Base-by-base conservation (phyloP, 352 stramenopile genomes). In the Salisapilia sapeloensis region DNA sequence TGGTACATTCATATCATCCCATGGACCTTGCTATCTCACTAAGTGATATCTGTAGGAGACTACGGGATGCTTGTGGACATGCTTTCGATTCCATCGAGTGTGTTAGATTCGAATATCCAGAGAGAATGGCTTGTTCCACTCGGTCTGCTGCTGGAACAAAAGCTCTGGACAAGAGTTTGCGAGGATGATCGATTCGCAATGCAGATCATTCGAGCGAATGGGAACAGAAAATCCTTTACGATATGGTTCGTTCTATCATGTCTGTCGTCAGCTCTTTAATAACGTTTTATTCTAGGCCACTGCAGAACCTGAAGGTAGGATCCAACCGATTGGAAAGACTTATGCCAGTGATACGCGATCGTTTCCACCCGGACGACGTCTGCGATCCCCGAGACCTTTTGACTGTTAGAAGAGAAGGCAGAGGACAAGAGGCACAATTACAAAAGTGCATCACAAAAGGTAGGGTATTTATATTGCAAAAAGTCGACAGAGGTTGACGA, bases 401-500 rank as follows among this genome's bases (percentile, higher is more conserved):
- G 5, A 20, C 18, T 6, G 23, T 36, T 17, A 17, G 23, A 15
- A 19, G 3, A 3, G 16, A 3, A 6, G n/a, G 14, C 5, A 13
- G 23, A 3, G 7, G 6, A 19, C n/a, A 25, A 3, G 5, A 13
- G 18, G 16, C 14, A 6, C 3, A 3, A 17, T 30, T 36, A 6
- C 31, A 20, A n/a, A 30, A 36, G 23, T 36, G 3, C 3, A 27
- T 36, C 17, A 29, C 17, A 19, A 36, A 36, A 36, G 31, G 31
- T 36, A 3, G 7, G 6, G 6, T 6, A 15, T 19, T 6, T n/a
- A 36, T 13, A 6, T 6, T 12, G 18, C 31, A n/a, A n/a, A 38
- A 20, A 45, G 24, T 17, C 11, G 23, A 16, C 5, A 12, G 12
- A 14, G 35, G 4, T 45, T 38, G 9, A 47, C 35, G 15, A 45